phyloP scores from a whole-genome alignment of 83 land plant genomes.

The Picea engelmannii region DNA sequence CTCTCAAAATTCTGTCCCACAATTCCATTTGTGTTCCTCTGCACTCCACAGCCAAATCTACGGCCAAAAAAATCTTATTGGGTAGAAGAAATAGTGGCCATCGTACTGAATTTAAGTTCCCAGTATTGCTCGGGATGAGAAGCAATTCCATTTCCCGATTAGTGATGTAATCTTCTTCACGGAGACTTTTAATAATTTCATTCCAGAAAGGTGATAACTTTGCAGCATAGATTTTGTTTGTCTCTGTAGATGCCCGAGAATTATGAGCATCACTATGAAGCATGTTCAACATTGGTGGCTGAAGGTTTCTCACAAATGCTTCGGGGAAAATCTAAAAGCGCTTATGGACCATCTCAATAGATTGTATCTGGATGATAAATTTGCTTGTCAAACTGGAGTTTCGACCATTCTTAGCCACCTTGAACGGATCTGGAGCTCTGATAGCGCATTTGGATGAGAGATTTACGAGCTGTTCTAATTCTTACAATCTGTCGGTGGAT shows the following conservation, averaged over 20 bases:
- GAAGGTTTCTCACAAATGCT: slow-evolving; percentile 73
- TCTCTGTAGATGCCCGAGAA: slow-evolving; percentile 17
- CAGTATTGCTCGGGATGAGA: slow-evolving; percentile 67
- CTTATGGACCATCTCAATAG: no score
- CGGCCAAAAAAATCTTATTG: slow-evolving; percentile 81
- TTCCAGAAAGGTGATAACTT: slow-evolving; percentile 91
- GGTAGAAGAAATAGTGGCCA: slow-evolving; percentile 89
- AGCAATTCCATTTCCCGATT: slow-evolving; percentile 90
- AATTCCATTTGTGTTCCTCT: slow-evolving; percentile 68
- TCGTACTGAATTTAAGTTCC: slow-evolving; percentile 60
- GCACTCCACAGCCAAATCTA: slow-evolving; percentile 68
- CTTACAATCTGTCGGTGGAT: no score
- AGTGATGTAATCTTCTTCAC: slow-evolving; percentile 86
- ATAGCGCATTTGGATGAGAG: no score
- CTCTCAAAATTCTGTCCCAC: slow-evolving; percentile 54
- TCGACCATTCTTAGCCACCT: no score
- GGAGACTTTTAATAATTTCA: slow-evolving; percentile 69
- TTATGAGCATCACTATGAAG: no score
- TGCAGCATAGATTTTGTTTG: slow-evolving; percentile 51
- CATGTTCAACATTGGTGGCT: slow-evolving; percentile 27
- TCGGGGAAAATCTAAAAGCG: slow-evolving; percentile 83
- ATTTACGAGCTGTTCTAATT: no score
- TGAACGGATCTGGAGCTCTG: no score
- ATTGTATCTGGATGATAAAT: no score
- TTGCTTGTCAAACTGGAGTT: no score